Conservation (phyloP, 2,329 filamentous ascomycete genomes). For the Juglanconis sp. region DNA sequence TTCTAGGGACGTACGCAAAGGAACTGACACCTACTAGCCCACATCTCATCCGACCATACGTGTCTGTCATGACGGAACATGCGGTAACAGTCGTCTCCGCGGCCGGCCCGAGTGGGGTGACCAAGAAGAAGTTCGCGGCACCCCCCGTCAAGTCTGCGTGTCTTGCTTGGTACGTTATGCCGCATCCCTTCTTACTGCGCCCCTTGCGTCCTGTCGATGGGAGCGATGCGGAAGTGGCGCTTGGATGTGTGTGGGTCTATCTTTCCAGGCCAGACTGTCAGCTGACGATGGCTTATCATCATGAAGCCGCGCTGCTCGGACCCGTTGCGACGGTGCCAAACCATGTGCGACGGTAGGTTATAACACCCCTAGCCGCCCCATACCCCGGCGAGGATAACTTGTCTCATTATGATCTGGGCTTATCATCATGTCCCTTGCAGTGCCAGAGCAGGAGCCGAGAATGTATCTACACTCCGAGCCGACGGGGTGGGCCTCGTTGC, state of each 20-base stretch:
- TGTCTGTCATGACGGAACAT: slow-evolving; percentile 18
- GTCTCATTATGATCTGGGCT: not conserved
- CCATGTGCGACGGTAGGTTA: slow-evolving; percentile 41
- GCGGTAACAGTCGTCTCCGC: slow-evolving; percentile 4
- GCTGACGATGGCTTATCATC: slow-evolving; percentile 9
- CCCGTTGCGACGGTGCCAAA: slow-evolving; percentile 43
- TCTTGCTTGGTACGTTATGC: slow-evolving; percentile 42
- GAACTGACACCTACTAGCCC: not conserved
- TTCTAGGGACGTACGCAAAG: not conserved
- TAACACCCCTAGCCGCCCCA: not conserved
- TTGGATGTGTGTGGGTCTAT: not conserved
- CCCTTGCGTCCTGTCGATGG: not conserved
- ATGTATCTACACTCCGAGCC: slow-evolving; percentile 41
- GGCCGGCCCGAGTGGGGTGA: slow-evolving; percentile 12
- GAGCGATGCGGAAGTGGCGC: not conserved
- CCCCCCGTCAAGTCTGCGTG: slow-evolving; percentile 51
- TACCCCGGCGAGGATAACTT: slow-evolving; percentile 4
- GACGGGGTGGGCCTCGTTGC: slow-evolving; percentile 40
- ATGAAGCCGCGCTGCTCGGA: slow-evolving; percentile 41
- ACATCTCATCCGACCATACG: not conserved
- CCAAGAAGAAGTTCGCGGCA: slow-evolving; percentile 39
- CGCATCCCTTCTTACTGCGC: slow-evolving; percentile 6
- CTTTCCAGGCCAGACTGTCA: slow-evolving; percentile 10
- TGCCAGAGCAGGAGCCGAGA: slow-evolving; percentile 38
- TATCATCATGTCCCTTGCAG: slow-evolving; percentile 22